These are phyloP conservation scores for Agaricus subrufescens DNA, from an alignment of 768 basidiomycete species.

Conservation along the genomic window DNA sequence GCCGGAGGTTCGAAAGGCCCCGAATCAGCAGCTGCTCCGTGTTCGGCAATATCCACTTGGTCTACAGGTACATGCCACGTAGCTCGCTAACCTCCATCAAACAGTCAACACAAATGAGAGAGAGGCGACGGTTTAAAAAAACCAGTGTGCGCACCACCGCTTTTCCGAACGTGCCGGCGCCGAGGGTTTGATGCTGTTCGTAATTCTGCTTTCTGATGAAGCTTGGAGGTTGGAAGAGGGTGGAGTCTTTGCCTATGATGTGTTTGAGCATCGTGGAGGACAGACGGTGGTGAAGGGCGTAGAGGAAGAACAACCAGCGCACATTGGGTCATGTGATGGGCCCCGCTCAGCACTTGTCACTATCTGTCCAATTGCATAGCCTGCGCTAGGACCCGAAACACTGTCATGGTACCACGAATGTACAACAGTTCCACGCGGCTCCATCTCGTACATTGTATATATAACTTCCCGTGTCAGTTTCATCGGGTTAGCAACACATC, in stretches of 20 bases:
- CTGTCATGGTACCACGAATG: no score
- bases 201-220: constrained; percentile 85
- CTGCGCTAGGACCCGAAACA: no score
- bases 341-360: no score
- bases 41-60: constrained; percentile 49
- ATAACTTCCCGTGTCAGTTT: no score
- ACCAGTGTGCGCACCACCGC: constrained; percentile 54
- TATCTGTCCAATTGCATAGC: no score
- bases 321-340: no score
- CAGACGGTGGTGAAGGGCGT: no score
- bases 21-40: constrained; percentile 46
- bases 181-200: constrained; percentile 67
- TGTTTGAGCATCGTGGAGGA: constrained; percentile 30
- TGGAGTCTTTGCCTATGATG: constrained; percentile 44
- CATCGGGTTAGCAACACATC: no score
- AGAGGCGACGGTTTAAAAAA: background rate
- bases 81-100: constrained; percentile 43
- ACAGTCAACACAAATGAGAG: background rate
- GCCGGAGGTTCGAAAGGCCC: constrained; percentile 10
- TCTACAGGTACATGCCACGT: constrained; percentile 75
- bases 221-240: constrained; percentile 81
- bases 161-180: constrained; percentile 86
- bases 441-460: no score
- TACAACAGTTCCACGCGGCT: no score
- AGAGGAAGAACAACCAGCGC: no score